Evolutionary conservation across 768 basidiomycete genomes (phyloP).

Genomic region (Favolaschia claudopus): DNA sequence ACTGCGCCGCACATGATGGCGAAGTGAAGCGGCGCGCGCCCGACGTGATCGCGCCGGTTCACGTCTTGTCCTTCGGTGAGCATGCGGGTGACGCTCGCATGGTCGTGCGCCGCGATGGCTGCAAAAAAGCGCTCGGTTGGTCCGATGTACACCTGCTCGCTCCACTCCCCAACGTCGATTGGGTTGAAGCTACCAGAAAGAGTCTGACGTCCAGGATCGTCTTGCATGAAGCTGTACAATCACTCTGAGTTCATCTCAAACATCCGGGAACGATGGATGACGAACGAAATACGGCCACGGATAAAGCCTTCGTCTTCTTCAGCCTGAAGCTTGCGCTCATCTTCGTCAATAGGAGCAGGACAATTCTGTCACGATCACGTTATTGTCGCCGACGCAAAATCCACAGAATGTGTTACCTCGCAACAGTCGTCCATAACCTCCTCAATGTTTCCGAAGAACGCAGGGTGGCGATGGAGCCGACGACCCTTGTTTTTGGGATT

Average conservation of each 20-base stretch:
- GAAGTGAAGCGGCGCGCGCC: constrained; percentile 65
- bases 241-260: neutral
- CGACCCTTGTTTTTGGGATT: constrained; percentile 70
- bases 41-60: constrained; percentile 66
- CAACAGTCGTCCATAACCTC: constrained; percentile 71
- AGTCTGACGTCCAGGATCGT: constrained; percentile 67
- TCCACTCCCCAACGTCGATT: constrained; percentile 73
- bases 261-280: constrained; percentile 12
- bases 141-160: constrained; percentile 65
- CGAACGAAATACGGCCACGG: constrained; percentile 59
- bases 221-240: constrained; percentile 58
- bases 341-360: constrained; percentile 61
- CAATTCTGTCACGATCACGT: constrained; percentile 49
- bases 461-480: constrained; percentile 67
- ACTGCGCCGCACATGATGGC: constrained; percentile 56
- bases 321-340: constrained; percentile 59
- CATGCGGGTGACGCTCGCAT: constrained; percentile 44
- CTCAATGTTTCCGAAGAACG: constrained; percentile 65
- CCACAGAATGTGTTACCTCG: constrained; percentile 46
- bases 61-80: constrained; percentile 54
- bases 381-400: neutral
- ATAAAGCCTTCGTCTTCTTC: constrained; percentile 63
- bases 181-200: constrained; percentile 72
- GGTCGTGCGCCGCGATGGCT: constrained; percentile 59
- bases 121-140: constrained; percentile 61